Percentiles rank a stretch among this genome's conserved stretches.
Conservation (phyloP, 768 basidiomycete genomes). For the Pleurotus salmoneostramineus region DNA sequence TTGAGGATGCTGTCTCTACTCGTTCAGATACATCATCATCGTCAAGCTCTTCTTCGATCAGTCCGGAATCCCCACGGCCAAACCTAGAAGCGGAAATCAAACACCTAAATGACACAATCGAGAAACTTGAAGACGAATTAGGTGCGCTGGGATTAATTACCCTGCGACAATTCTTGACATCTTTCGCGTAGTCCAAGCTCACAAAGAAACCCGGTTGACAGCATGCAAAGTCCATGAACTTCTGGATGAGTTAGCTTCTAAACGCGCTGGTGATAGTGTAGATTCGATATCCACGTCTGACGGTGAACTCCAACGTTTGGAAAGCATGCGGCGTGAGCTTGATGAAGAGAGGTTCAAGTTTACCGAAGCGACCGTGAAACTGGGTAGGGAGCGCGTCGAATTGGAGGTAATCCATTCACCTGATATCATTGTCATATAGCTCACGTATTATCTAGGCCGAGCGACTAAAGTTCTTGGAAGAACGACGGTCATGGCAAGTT, state of each 20-base stretch:
- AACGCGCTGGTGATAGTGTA: conserved; percentile 35
- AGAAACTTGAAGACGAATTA: conserved; percentile 51
- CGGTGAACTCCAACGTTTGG: conserved; percentile 50
- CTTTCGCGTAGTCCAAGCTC: conserved; percentile 37
- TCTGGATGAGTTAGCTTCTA: conserved; percentile 47
- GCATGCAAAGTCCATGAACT: conserved; percentile 46
- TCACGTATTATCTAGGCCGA: conserved; percentile 43
- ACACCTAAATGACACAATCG: conserved; percentile 46
- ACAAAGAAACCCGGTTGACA: conserved; percentile 38
- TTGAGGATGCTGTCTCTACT: conserved; percentile 31
- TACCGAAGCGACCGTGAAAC: conserved; percentile 55
- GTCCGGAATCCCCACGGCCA: conserved; percentile 13
- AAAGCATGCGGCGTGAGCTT: conserved; percentile 49
- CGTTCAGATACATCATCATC: conserved; percentile 22
- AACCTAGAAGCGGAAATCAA: conserved; percentile 40
- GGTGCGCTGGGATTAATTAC: conserved; percentile 31
- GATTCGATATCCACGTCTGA: conserved; percentile 57
- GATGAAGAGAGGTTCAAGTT: conserved; percentile 64
- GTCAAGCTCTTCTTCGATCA: conserved; percentile 10
- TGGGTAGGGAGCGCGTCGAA: conserved; percentile 60
- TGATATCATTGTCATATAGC: conserved; percentile 8
- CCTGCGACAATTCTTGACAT: neutral
- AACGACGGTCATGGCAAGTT: conserved; percentile 72
- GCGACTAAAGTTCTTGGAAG: conserved; percentile 56
- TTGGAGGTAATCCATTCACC: conserved; percentile 49